Evolutionary conservation across 257 asterid species (phyloP).

Genomic region (Solanum corneliomulleri): DNA sequence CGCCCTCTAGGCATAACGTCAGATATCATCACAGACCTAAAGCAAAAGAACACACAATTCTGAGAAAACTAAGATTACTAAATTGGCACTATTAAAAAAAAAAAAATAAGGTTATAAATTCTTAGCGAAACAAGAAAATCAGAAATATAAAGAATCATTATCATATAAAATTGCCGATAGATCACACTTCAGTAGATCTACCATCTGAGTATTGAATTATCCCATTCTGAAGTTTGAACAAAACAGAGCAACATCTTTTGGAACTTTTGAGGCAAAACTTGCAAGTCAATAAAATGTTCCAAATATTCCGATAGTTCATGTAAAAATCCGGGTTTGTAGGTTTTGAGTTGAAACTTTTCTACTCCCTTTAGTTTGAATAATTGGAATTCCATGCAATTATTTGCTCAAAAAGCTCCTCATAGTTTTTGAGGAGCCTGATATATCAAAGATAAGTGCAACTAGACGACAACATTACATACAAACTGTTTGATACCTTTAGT

Average conservation of each 20-base stretch:
- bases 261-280: no score
- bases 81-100: no score
- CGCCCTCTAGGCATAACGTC: conserved; percentile 73
- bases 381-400: background rate
- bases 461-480: background rate
- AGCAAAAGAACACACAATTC: conserved; percentile 9
- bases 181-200: background rate
- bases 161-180: background rate
- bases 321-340: background rate
- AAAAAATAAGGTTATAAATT: background rate
- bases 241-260: no score
- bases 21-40: conserved; percentile 28
- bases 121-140: background rate
- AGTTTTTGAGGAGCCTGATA: background rate
- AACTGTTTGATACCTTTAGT: background rate
- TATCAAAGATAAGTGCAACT: background rate
- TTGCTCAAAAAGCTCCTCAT: background rate
- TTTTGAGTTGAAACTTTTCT: background rate
- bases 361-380: background rate
- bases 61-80: background rate
- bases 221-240: background rate
- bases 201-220: background rate
- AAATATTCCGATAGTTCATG: background rate
- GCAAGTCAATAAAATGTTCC: background rate
- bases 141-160: background rate